These are phyloP conservation scores for Tulasnella sp. DNA, from an alignment of 768 basidiomycete species.

Conservation along the genomic window DNA sequence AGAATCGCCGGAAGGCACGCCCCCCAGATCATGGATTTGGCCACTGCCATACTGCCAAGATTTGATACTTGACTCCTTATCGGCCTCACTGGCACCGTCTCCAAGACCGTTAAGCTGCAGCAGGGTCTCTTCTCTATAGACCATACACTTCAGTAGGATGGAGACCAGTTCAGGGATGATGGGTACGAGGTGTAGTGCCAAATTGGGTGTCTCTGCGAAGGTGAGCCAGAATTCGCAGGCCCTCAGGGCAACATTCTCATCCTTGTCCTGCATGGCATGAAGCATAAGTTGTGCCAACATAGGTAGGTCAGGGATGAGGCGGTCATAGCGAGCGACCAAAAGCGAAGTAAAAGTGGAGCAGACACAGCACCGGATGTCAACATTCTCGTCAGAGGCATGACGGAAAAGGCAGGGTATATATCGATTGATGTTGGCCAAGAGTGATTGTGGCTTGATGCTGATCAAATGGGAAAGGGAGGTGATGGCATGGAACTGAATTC, in stretches of 20 bases:
- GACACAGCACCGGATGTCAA: slow-evolving; percentile 88
- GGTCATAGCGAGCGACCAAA: slow-evolving; percentile 85
- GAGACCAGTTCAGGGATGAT: slow-evolving; percentile 86
- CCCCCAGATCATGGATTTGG: slow-evolving; percentile 72
- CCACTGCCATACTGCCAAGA: slow-evolving; percentile 72
- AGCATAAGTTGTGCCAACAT: slow-evolving; percentile 98
- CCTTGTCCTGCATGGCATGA: slow-evolving; percentile 94
- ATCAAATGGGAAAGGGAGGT: slow-evolving; percentile 93
- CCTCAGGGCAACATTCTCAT: slow-evolving; percentile 91
- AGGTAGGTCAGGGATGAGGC: slow-evolving; percentile 88
- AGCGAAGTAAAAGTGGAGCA: slow-evolving; percentile 92
- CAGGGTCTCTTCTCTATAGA: slow-evolving; percentile 94
- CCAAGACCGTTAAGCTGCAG: slow-evolving; percentile 86
- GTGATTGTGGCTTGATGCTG: slow-evolving; percentile 71
- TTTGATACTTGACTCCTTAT: slow-evolving; percentile 92
- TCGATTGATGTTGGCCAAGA: slow-evolving; percentile 81
- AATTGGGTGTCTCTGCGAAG: slow-evolving; percentile 88
- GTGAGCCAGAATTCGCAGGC: slow-evolving; percentile 99
- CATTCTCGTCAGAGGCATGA: slow-evolving; percentile 84
- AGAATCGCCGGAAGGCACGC: slow-evolving; percentile 17
- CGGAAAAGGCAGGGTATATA: slow-evolving; percentile 93
- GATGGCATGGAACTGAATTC: slow-evolving; percentile 88
- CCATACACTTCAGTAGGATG: slow-evolving; percentile 91
- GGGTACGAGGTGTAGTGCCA: slow-evolving; percentile 72
- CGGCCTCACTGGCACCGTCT: slow-evolving; percentile 70